Base-by-base conservation (phyloP, 768 basidiomycete genomes). In the Pleurotus eryngii region DNA sequence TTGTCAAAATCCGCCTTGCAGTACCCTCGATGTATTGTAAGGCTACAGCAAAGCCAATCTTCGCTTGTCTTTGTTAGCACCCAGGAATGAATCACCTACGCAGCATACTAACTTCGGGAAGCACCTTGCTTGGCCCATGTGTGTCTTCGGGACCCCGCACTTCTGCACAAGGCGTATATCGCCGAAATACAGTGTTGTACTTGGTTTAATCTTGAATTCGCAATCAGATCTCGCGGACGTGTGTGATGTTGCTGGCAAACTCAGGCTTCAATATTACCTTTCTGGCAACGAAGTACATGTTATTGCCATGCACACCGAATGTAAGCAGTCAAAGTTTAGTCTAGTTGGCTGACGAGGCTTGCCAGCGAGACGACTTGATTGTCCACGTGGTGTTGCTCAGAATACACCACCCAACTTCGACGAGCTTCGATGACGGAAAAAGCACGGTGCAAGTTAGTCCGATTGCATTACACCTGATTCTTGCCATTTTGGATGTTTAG, bases 391-490 rank as follows among this genome's bases (percentile, higher is more conserved):
- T 40, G 37, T n/a, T 22, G 7, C 14, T 45, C 42, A 7, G n/a
- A n/a, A 45, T 45, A 45, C 42, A 45, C n/a, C 42, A n/a, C n/a
- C 20, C n/a, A 45, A n/a, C n/a, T n/a, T n/a, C 20, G 42, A 22
- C 18, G 42, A 45, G 20, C 42, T 45, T 45, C 42, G 42, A 17
- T 40, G 51, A 54, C 51, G 39, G 51, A 54, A 30, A 54, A 54
- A 54, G 51, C 51, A 54, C 51, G 51, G 51, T 43, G 39, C 39
- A 30, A 50, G 49, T 50, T 38, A 50, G 26, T 50, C 49, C 49
- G 51, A 42, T 43, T 30, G 51, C 51, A 39, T 38, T 54, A 54
- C 51, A 54, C 37, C 37, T 54, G 51, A 54, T 54, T 54, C 51
- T 40, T 54, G 35, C 39, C 51, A 17, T 42, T 42, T 54, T 54